These are phyloP conservation scores for Atalantia buxifolia DNA, from an alignment of 345 rosid species.

Conservation along the genomic window DNA sequence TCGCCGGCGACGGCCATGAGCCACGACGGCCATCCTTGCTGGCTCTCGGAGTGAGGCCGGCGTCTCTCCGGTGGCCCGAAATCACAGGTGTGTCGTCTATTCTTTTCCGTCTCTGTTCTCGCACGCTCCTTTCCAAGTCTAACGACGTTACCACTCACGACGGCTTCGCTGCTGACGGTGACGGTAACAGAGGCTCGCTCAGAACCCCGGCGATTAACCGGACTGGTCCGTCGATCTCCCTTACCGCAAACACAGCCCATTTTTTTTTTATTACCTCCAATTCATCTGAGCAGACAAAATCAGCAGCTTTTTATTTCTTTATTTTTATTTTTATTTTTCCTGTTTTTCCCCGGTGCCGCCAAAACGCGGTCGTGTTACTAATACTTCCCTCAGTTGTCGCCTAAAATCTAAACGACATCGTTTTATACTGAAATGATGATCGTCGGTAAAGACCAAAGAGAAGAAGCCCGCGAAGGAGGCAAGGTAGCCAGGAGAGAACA, in stretches of 20 bases:
- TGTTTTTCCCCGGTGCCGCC: not conserved
- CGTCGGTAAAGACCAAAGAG: not conserved
- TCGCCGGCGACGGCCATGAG: constrained; percentile 73
- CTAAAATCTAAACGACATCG: no score
- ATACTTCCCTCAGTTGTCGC: no score
- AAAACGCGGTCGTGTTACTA: not conserved
- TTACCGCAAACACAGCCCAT: constrained; percentile 76
- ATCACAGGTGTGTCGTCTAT: constrained; percentile 32
- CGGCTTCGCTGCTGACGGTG: constrained; percentile 20
- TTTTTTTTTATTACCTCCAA: constrained; percentile 2
- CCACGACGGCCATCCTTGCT: constrained; percentile 88
- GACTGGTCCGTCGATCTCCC: constrained; percentile 24
- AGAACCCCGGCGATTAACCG: constrained; percentile 32
- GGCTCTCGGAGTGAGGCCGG: constrained; percentile 20
- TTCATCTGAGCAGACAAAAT: constrained; percentile 18
- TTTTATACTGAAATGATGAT: no score
- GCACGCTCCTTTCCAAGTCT: constrained; percentile 30
- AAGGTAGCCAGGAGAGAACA: not conserved
- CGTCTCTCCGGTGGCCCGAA: constrained; percentile 34
- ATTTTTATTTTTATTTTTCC: no score
- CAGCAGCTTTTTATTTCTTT: not conserved
- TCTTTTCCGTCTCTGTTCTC: constrained; percentile 24
- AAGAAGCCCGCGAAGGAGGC: constrained; percentile 28
- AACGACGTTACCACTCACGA: constrained; percentile 15
- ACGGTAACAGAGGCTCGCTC: constrained; percentile 20